phyloP scores from a whole-genome alignment of 2,329 filamentous ascomycete genomes.

The Pseudogymnoascus pannorum region DNA sequence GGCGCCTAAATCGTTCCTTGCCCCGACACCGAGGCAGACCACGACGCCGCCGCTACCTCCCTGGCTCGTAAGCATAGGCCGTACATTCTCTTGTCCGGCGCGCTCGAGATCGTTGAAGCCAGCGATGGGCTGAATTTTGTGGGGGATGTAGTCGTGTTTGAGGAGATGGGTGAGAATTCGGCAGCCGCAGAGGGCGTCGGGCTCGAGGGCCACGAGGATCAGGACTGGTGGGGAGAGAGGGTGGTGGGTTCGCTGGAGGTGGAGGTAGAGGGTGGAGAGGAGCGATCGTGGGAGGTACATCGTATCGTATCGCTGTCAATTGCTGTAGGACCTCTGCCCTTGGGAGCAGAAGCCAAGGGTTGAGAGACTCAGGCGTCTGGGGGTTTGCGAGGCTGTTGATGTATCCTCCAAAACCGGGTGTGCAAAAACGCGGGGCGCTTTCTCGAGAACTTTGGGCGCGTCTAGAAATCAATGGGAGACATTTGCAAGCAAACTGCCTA shows the following conservation, averaged over 20 bases:
- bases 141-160: slow-evolving; percentile 93
- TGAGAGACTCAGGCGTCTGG: slow-evolving; percentile 2
- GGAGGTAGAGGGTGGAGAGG: slow-evolving; percentile 83
- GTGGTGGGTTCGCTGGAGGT: slow-evolving; percentile 79
- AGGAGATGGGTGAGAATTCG: slow-evolving; percentile 89
- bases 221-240: slow-evolving; percentile 87
- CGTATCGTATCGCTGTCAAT: slow-evolving; percentile 16
- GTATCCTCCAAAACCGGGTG: not conserved
- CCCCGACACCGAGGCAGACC: slow-evolving; percentile 86
- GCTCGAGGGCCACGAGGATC: slow-evolving; percentile 86
- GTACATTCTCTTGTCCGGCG: slow-evolving; percentile 70
- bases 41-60: slow-evolving; percentile 85
- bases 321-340: slow-evolving; percentile 1
- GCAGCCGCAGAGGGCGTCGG: slow-evolving; percentile 90
- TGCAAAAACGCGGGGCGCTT: not conserved
- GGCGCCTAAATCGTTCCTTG: slow-evolving; percentile 77
- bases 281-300: slow-evolving; percentile 95
- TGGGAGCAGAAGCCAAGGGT: slow-evolving; percentile 7
- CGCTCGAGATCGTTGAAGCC: slow-evolving; percentile 85
- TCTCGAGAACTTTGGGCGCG: not conserved
- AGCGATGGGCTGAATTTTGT: slow-evolving; percentile 92
- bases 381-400: not conserved
- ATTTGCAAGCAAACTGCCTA: not conserved
- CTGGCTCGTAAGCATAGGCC: slow-evolving; percentile 75
- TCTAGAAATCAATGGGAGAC: not conserved